Conservation (phyloP, 495 filamentous ascomycete species). For the Hypoxylon lenormandii region DNA sequence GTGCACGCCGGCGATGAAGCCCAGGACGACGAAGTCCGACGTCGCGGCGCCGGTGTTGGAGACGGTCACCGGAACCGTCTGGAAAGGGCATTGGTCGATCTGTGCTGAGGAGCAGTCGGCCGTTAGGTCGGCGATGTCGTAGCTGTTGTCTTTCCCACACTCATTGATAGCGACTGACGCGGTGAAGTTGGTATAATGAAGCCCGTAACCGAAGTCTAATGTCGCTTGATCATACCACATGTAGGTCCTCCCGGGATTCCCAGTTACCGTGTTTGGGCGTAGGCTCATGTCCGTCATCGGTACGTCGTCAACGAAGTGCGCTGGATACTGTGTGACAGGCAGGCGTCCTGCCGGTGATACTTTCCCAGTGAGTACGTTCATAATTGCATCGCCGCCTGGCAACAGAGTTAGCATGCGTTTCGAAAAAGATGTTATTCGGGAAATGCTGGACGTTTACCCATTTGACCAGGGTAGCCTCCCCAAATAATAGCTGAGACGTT, state of each 20-base stretch:
- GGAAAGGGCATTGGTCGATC: slow-evolving; percentile 62
- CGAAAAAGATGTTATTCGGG: no score
- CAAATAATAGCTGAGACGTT: slow-evolving; percentile 66
- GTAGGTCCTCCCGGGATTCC: slow-evolving; percentile 68
- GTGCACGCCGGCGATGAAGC: slow-evolving; percentile 65
- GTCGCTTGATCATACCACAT: slow-evolving; percentile 70
- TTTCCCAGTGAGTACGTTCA: slow-evolving; percentile 67
- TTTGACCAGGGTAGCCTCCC: slow-evolving; percentile 72
- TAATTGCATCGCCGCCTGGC: slow-evolving; percentile 64
- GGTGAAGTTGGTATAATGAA: slow-evolving; percentile 71
- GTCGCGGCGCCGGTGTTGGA: slow-evolving; percentile 64
- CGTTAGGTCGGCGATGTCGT: slow-evolving; percentile 40
- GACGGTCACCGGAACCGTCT: slow-evolving; percentile 50
- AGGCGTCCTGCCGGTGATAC: slow-evolving; percentile 69
- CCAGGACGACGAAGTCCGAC: slow-evolving; percentile 70
- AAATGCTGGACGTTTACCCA: no score
- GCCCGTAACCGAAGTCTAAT: slow-evolving; percentile 67
- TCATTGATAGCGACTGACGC: slow-evolving; percentile 38
- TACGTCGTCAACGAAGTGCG: slow-evolving; percentile 64
- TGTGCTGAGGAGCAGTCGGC: slow-evolving; percentile 40
- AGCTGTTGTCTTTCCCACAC: slow-evolving; percentile 13
- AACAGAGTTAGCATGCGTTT: slow-evolving; percentile 1
- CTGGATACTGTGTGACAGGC: slow-evolving; percentile 69
- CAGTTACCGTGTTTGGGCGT: slow-evolving; percentile 58
- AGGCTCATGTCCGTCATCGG: slow-evolving; percentile 69